These are phyloP conservation scores for Aspergillus fischeri DNA, from an alignment of 2,329 filamentous ascomycete genomes.

Conservation along the genomic window DNA sequence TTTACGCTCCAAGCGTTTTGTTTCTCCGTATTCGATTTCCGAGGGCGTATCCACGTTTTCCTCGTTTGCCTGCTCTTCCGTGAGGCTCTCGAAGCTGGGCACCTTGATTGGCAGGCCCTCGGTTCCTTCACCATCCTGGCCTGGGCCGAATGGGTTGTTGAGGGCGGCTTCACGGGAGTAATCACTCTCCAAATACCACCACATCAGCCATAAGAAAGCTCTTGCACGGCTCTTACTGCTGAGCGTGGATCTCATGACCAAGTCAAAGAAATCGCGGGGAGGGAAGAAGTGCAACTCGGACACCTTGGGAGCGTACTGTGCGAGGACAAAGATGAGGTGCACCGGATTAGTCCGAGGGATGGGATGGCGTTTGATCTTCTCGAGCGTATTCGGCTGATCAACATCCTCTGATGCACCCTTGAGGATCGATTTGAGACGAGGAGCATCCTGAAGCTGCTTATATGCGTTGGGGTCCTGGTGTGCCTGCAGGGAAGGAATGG, in stretches of 20 bases:
- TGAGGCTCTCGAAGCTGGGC: conserved; percentile 45
- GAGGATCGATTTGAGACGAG: conserved; percentile 90
- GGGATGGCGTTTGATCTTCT: conserved; percentile 67
- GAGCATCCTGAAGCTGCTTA: conserved; percentile 96
- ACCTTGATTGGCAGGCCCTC: conserved; percentile 45
- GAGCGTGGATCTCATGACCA: conserved; percentile 85
- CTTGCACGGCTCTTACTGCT: conserved; percentile 77
- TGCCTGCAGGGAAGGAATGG: conserved; percentile 92
- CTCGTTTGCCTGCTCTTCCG: conserved; percentile 46
- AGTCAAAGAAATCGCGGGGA: conserved; percentile 86
- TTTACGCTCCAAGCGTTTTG: conserved; percentile 47
- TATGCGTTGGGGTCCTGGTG: conserved; percentile 93
- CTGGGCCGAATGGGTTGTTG: conserved; percentile 80
- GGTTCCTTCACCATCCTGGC: conserved; percentile 40
- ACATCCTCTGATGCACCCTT: conserved; percentile 94
- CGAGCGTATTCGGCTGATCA: conserved; percentile 75
- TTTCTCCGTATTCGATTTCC: conserved; percentile 47
- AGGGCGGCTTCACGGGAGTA: conserved; percentile 84
- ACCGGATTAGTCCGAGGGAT: conserved; percentile 91
- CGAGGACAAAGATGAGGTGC: conserved; percentile 93
- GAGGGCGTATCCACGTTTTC: conserved; percentile 49
- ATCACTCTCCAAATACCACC: conserved; percentile 97
- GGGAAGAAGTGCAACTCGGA: conserved; percentile 88
- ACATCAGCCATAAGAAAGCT: conserved; percentile 96
- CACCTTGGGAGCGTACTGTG: conserved; percentile 82